Evolutionary conservation across 1,284 basidiomycete genomes (phyloP).

Genomic region (Austroboletus novae-zelandiae): DNA sequence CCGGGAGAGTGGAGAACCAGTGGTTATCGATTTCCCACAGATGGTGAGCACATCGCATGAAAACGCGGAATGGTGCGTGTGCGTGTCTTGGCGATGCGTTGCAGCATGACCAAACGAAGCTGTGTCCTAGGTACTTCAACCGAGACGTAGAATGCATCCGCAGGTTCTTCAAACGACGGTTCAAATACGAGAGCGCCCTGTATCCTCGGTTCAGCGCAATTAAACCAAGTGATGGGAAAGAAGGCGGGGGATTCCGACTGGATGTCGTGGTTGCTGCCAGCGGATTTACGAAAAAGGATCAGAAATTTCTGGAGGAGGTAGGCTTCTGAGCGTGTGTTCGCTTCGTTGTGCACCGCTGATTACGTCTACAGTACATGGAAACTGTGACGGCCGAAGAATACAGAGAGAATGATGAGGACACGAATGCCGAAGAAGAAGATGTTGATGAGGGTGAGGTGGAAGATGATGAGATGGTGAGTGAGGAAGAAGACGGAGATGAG

Average conservation of each 20-base stretch:
- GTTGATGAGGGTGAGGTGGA: constrained; percentile 40
- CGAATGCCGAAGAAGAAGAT: constrained; percentile 29
- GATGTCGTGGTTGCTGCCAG: constrained; percentile 92
- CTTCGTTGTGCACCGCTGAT: constrained; percentile 17
- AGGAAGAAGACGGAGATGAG: constrained; percentile 32
- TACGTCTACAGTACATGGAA: constrained; percentile 59
- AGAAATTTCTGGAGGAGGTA: constrained; percentile 82
- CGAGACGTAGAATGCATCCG: constrained; percentile 97
- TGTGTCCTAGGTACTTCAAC: constrained; percentile 85
- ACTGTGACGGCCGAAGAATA: constrained; percentile 47
- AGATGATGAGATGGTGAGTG: constrained; percentile 33
- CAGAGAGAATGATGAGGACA: constrained; percentile 35
- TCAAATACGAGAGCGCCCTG: constrained; percentile 87
- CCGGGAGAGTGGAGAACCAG: constrained; percentile 76
- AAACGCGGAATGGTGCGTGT: constrained; percentile 90
- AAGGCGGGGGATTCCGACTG: constrained; percentile 60
- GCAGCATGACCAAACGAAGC: constrained; percentile 11
- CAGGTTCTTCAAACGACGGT: constrained; percentile 89
- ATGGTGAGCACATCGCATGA: constrained; percentile 98
- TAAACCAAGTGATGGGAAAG: constrained; percentile 45
- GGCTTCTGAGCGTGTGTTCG: constrained; percentile 22
- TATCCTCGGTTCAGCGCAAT: constrained; percentile 83
- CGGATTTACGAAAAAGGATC: constrained; percentile 84
- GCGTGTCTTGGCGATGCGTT: constrained; percentile 13
- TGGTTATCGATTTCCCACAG: constrained; percentile 99